Base-by-base conservation (phyloP, 2,329 filamentous ascomycete genomes). In the Sporothrix curviconia region DNA sequence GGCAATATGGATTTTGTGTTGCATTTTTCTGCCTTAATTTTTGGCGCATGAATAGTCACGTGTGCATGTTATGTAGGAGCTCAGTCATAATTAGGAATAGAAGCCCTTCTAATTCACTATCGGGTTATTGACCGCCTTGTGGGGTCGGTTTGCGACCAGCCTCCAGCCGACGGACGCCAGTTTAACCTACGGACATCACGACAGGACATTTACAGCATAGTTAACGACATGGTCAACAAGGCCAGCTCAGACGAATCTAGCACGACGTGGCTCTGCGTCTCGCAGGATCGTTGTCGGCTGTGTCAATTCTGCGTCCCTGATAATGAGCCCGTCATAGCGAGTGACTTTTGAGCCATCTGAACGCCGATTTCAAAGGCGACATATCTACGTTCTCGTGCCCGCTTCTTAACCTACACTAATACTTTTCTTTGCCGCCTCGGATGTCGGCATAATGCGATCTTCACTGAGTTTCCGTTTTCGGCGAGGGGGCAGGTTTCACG, bases 301-400 rank as follows among this genome's bases (percentile, higher is more conserved):
- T 51, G 47, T 37, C 47, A 51, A 51, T 51, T 51, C 32, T 37
- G 32, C 32, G n/a, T 51, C 12, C 30, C 28, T 51, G 47, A 51
- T 51, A 51, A 51, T 37, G 47, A 51, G 47, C 47, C 7, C 28
- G 47, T 51, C 30, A 51, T 51, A 39, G 47, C 47, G 17, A 51
- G 32, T 51, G 47, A 51, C 30, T 51, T 51, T 51, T 17, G 17
- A 37, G 47, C 32, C 22, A 19, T 51, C 32, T 37, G 32, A 51
- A 51, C 47, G 11, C 47, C 32, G 32, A 51, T 25, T 51, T 25
- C n/a, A 51, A 51, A 51, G 32, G 28, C 47, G 32, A 51, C 30
- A 50, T 50, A 50, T 36, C 46, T 50, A n/a, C 30, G 36, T 50
- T 37, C n/a, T 50, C 46, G 46, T 36, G 32, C 30, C 46, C 36